Percentiles rank a stretch among this genome's conserved stretches.
These are phyloP conservation scores for Penicillium sp. DNA, from an alignment of 2,329 filamentous ascomycete species.

Conservation along the genomic window DNA sequence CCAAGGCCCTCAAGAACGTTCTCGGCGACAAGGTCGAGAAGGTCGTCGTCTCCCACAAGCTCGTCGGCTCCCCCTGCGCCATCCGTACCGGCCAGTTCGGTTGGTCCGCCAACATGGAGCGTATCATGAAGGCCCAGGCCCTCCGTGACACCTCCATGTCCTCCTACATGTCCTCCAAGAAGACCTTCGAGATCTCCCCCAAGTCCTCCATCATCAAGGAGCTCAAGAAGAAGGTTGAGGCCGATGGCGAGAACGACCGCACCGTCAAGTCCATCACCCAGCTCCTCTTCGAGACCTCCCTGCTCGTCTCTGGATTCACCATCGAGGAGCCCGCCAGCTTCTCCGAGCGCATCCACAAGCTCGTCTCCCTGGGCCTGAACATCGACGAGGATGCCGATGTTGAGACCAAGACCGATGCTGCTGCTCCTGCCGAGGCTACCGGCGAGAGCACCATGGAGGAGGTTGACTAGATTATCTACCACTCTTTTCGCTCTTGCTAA, in stretches of 20 bases:
- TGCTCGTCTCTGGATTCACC: conserved; percentile 98
- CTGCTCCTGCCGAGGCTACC: conserved; percentile 64
- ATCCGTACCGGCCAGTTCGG: conserved; percentile 99
- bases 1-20: conserved; percentile 98
- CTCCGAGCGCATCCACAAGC: conserved; percentile 99
- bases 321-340: conserved; percentile 98
- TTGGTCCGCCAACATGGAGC: conserved; percentile 99
- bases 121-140: conserved; percentile 99
- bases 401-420: conserved; percentile 55
- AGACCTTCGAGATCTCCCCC: conserved; percentile 99
- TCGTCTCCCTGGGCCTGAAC: conserved; percentile 95
- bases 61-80: conserved; percentile 89
- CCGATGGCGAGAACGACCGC: conserved; percentile 96
- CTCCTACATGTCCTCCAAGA: conserved; percentile 99
- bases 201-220: conserved; percentile 97
- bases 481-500: conserved; percentile 20
- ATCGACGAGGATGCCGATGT: conserved; percentile 91
- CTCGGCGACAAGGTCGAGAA: conserved; percentile 99
- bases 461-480: conserved; percentile 74
- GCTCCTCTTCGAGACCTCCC: conserved; percentile 97
- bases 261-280: conserved; percentile 99
- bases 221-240: conserved; percentile 98
- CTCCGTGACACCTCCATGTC: conserved; percentile 99
- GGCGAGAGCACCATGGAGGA: conserved; percentile 99
- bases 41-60: conserved; percentile 98